Conservation (phyloP, 495 filamentous ascomycete species). For the Neurospora sp. region DNA sequence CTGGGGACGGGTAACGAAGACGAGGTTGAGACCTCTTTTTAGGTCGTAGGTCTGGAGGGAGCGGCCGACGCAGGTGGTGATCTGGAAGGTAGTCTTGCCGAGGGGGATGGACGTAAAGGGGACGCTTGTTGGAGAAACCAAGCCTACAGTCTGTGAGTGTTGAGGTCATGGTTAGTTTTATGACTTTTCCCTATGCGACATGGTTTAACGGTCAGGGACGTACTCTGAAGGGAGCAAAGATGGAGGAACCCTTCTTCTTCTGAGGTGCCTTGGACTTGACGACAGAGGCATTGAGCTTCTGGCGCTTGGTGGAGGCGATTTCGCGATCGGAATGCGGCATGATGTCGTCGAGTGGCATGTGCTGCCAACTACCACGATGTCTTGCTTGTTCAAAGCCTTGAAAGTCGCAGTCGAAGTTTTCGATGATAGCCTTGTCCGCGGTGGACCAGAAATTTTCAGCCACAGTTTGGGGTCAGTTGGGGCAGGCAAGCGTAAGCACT, state of each 20-base stretch:
- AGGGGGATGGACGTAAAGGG: slow-evolving; percentile 82
- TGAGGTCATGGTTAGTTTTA: neutral
- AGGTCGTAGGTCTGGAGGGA: slow-evolving; percentile 93
- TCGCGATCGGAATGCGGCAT: slow-evolving; percentile 44
- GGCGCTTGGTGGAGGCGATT: slow-evolving; percentile 53
- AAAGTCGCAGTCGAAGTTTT: slow-evolving; percentile 12
- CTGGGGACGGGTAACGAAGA: slow-evolving; percentile 84
- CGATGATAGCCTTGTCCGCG: slow-evolving; percentile 8
- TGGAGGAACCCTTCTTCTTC: slow-evolving; percentile 46
- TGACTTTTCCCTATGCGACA: neutral
- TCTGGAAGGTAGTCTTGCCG: slow-evolving; percentile 90
- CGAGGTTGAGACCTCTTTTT: slow-evolving; percentile 73
- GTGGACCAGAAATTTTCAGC: slow-evolving; percentile 17
- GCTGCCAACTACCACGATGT: neutral
- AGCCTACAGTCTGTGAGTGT: slow-evolving; percentile 63
- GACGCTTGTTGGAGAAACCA: slow-evolving; percentile 81
- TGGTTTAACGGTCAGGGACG: slow-evolving; percentile 19
- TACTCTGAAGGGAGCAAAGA: slow-evolving; percentile 90
- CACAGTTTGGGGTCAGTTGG: slow-evolving; percentile 6
- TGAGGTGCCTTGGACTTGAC: slow-evolving; percentile 21
- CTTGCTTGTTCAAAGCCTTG: neutral
- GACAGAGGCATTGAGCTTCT: slow-evolving; percentile 41
- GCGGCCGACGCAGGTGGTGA: slow-evolving; percentile 86
- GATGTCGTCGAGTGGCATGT: slow-evolving; percentile 6
- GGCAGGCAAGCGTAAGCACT: neutral